These are phyloP conservation scores for Boeremia lycopersici DNA, from an alignment of 2,329 filamentous ascomycete genomes.

Conservation along the genomic window DNA sequence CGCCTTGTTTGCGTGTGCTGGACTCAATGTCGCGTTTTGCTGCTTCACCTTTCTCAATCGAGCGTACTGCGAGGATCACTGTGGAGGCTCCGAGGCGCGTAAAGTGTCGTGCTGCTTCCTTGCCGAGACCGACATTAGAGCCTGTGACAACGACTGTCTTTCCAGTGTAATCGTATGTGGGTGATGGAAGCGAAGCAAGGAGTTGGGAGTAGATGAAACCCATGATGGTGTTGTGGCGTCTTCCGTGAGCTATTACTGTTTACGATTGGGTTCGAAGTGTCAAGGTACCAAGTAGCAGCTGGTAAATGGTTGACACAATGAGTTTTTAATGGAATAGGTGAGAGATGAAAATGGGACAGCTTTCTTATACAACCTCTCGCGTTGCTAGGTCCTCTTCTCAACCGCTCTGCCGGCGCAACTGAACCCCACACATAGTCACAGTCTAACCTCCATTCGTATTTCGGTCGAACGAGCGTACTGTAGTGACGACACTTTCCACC, in stretches of 20 bases:
- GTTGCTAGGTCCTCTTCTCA: too few relatives aligned
- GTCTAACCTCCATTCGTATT: slow-evolving; percentile 14
- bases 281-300: too few relatives aligned
- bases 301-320: too few relatives aligned
- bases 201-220: slow-evolving; percentile 24
- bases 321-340: too few relatives aligned
- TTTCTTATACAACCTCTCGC: background rate
- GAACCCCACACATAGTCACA: background rate
- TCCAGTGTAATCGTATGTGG: slow-evolving; percentile 19
- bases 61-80: slow-evolving; percentile 43
- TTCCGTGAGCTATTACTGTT: background rate
- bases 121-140: slow-evolving; percentile 41
- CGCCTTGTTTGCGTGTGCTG: slow-evolving; percentile 13
- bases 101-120: slow-evolving; percentile 38
- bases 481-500: slow-evolving; percentile 1
- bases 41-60: slow-evolving; percentile 34
- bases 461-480: background rate
- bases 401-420: background rate
- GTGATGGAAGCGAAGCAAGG: slow-evolving; percentile 38
- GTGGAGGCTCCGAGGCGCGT: slow-evolving; percentile 26
- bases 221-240: background rate
- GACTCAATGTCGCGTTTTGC: slow-evolving; percentile 32
- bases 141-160: slow-evolving; percentile 53
- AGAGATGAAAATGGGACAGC: background rate
- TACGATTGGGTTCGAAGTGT: background rate